These are phyloP conservation scores for Dissophora ornata DNA, from an alignment of 192 early-diverging fungal genomes.

Conservation along the genomic window DNA sequence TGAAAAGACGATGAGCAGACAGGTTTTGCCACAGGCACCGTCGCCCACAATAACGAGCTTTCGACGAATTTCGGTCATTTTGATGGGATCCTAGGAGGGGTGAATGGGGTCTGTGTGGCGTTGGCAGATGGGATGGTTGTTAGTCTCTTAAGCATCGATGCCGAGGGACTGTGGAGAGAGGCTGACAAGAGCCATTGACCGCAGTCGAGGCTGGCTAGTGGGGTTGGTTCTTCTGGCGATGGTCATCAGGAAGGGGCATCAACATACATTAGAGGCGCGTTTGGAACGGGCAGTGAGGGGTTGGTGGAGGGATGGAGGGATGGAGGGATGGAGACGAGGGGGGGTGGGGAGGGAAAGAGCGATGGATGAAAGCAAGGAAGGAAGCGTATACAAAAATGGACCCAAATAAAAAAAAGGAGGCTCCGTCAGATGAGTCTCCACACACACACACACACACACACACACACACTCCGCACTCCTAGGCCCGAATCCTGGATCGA, in stretches of 20 bases:
- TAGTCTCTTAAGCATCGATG: no score
- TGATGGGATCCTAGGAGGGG: not conserved
- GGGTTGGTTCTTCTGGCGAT: no score
- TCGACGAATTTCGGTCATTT: conserved; percentile 73
- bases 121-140: no score
- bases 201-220: no score
- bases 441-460: no score
- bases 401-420: conserved; percentile 5
- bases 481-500: no score
- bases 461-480: no score
- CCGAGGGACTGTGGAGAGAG: not conserved
- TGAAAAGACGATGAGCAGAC: conserved; percentile 83
- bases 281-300: no score
- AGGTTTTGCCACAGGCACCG: conserved; percentile 93
- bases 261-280: no score
- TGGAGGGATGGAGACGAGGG: not conserved
- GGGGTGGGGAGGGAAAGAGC: not conserved
- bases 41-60: conserved; percentile 94
- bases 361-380: not conserved
- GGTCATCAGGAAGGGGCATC: no score
- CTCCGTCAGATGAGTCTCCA: no score
- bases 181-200: no score
- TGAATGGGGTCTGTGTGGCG: not conserved
- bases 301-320: not conserved
- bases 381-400: conserved; percentile 9